Evolutionary conservation across 2,329 filamentous ascomycete genomes (phyloP).

Genomic region (Fusarium devonianum): DNA sequence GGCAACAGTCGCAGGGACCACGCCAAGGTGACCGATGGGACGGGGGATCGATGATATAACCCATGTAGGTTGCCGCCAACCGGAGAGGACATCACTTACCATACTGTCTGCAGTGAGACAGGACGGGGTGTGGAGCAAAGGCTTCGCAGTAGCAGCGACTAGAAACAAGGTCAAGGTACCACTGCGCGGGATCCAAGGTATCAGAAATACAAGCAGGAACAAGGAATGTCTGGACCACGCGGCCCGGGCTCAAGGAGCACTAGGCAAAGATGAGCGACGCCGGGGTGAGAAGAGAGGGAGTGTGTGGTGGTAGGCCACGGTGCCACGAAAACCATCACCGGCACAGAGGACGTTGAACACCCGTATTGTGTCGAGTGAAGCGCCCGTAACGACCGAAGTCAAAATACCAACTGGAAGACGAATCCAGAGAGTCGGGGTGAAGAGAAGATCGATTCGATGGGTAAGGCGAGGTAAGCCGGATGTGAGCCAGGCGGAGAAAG

Average conservation of each 20-base stretch:
- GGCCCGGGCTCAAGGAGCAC: slow-evolving; percentile 39
- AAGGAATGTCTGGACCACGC: slow-evolving; percentile 43
- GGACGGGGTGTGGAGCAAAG: slow-evolving; percentile 43
- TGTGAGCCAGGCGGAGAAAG: slow-evolving; percentile 37
- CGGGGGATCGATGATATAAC: slow-evolving; percentile 52
- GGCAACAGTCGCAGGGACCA: slow-evolving; percentile 38
- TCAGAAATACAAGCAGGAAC: slow-evolving; percentile 46
- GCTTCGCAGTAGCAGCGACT: slow-evolving; percentile 32
- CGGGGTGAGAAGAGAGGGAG: slow-evolving; percentile 44
- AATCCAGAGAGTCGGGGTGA: slow-evolving; percentile 35
- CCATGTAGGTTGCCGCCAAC: slow-evolving; percentile 54
- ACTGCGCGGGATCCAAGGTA: slow-evolving; percentile 47
- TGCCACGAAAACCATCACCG: slow-evolving; percentile 47
- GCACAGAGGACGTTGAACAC: slow-evolving; percentile 40
- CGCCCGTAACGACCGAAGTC: slow-evolving; percentile 35
- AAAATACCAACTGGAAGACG: slow-evolving; percentile 31
- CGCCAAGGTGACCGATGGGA: slow-evolving; percentile 41
- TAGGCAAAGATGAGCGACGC: slow-evolving; percentile 42
- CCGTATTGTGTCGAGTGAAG: slow-evolving; percentile 42
- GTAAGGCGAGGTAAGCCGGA: slow-evolving; percentile 30
- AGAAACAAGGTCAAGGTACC: slow-evolving; percentile 48
- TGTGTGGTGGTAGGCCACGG: slow-evolving; percentile 46
- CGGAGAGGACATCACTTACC: slow-evolving; percentile 55
- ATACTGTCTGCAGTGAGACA: slow-evolving; percentile 54
- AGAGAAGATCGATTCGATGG: slow-evolving; percentile 32